Evolutionary conservation across 176 grass and related monocot species (phyloP).

Genomic region (Juncus inflexus): DNA sequence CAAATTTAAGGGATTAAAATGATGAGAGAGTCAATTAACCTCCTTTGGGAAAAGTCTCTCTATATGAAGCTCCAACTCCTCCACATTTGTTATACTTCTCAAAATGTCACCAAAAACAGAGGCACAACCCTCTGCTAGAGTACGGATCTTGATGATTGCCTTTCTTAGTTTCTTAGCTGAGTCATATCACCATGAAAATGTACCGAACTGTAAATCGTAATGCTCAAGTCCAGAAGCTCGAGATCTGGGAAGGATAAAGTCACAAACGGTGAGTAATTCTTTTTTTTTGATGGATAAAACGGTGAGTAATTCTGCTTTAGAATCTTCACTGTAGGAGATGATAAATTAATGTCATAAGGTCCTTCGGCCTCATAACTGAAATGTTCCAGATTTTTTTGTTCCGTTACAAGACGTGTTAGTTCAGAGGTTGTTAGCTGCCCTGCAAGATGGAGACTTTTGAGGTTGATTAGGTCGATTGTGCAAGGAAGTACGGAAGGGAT

Average conservation of each 20-base stretch:
- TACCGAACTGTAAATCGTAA: not conserved
- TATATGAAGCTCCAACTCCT: not conserved
- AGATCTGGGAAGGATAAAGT: not conserved
- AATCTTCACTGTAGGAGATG: not conserved
- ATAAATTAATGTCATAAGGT: not conserved
- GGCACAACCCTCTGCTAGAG: not conserved
- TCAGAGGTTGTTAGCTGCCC: not conserved
- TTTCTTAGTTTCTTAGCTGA: not conserved
- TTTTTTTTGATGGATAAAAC: too few species aligned
- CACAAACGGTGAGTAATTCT: too few species aligned
- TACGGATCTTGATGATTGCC: not conserved
- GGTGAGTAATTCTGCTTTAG: not conserved
- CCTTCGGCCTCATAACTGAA: not conserved
- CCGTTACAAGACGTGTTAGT: not conserved
- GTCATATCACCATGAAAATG: not conserved
- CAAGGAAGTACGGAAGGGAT: not conserved
- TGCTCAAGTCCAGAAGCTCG: not conserved
- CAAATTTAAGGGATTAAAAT: not conserved
- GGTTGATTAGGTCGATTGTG: not conserved
- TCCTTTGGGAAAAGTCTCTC: not conserved
- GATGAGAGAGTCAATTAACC: not conserved
- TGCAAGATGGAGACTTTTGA: not conserved
- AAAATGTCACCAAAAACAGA: not conserved
- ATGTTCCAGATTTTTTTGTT: slow-evolving; percentile 1
- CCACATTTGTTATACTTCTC: not conserved